A percentile compares a stretch with the other conserved stretches of the same genome.
These are phyloP conservation scores for Fusarium bactridioides DNA, from an alignment of 2,329 filamentous ascomycete species.

Conservation along the genomic window DNA sequence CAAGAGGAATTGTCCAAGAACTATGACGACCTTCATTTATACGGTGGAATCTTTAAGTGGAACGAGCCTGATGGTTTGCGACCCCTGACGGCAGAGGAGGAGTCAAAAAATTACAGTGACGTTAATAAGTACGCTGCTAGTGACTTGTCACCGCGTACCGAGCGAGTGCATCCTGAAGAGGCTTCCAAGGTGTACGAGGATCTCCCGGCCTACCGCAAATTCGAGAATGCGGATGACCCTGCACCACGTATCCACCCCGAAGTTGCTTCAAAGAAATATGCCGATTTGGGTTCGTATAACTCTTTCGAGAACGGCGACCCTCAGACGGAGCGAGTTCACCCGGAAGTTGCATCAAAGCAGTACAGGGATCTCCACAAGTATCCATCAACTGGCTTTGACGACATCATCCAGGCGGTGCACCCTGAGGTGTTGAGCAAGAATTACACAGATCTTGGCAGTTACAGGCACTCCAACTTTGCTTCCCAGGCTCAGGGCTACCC, in stretches of 20 bases:
- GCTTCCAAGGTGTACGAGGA: constrained; percentile 45
- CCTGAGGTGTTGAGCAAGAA: constrained; percentile 50
- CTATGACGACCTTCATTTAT: constrained; percentile 51
- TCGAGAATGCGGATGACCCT: constrained; percentile 40
- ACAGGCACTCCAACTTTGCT: constrained; percentile 46
- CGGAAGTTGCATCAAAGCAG: constrained; percentile 45
- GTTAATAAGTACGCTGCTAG: constrained; percentile 46
- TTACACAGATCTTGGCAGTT: constrained; percentile 54
- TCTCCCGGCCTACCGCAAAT: constrained; percentile 35
- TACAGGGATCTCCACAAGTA: constrained; percentile 48
- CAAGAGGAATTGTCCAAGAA: constrained; percentile 48
- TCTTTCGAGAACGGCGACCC: constrained; percentile 39
- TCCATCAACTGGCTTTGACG: constrained; percentile 43
- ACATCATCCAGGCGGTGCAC: constrained; percentile 41
- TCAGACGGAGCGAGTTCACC: constrained; percentile 36
- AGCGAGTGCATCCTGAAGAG: constrained; percentile 40
- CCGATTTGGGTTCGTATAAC: constrained; percentile 47
- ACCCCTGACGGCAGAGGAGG: constrained; percentile 45
- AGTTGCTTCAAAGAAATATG: constrained; percentile 49
- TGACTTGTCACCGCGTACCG: constrained; percentile 23
- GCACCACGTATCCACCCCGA: constrained; percentile 43
- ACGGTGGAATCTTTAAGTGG: constrained; percentile 45
- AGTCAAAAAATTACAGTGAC: constrained; percentile 52
- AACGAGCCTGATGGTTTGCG: constrained; percentile 50
- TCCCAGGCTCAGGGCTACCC: constrained; percentile 40